A percentile compares a stretch with the other conserved stretches of the same genome.
These are phyloP conservation scores for Pythium periplocum DNA, from an alignment of 352 stramenopile genomes.

Conservation along the genomic window DNA sequence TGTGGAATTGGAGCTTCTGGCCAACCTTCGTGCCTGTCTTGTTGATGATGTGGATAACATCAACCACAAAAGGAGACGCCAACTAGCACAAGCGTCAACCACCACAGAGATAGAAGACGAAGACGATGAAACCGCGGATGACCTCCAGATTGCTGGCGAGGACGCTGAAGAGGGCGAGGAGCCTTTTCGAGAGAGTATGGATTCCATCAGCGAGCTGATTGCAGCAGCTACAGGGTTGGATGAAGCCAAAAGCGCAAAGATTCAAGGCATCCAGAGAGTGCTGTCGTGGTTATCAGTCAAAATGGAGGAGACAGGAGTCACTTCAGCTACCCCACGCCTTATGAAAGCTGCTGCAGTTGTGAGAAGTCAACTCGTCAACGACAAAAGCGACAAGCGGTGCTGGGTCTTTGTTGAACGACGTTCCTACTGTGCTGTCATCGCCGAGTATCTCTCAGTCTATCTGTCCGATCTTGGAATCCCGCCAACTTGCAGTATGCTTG, in stretches of 20 bases:
- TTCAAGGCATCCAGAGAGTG: constrained; percentile 54
- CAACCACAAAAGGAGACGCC: constrained; percentile 36
- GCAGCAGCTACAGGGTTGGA: constrained; percentile 34
- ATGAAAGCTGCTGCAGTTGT: constrained; percentile 50
- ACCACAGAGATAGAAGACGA: neutral
- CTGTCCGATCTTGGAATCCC: constrained; percentile 38
- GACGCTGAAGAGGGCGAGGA: constrained; percentile 25
- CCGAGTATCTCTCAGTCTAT: constrained; percentile 63
- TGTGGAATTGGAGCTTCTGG: constrained; percentile 69
- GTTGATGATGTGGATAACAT: constrained; percentile 56
- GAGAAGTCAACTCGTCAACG: constrained; percentile 38
- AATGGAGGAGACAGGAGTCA: constrained; percentile 26
- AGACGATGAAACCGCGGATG: constrained; percentile 4
- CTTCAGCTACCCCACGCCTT: constrained; percentile 43
- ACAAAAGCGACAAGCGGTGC: constrained; percentile 10
- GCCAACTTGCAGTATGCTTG: constrained; percentile 71
- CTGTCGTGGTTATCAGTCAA: constrained; percentile 37
- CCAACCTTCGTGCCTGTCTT: constrained; percentile 64
- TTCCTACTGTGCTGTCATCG: constrained; percentile 61
- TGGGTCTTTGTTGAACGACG: constrained; percentile 77
- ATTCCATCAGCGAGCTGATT: constrained; percentile 13
- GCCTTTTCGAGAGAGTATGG: constrained; percentile 16
- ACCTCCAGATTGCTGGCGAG: constrained; percentile 6
- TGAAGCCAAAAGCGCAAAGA: constrained; percentile 23
- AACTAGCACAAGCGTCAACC: constrained; percentile 10